Evolutionary conservation across 208 protist species (phyloP).

Genomic region (Trypanosoma brucei): DNA sequence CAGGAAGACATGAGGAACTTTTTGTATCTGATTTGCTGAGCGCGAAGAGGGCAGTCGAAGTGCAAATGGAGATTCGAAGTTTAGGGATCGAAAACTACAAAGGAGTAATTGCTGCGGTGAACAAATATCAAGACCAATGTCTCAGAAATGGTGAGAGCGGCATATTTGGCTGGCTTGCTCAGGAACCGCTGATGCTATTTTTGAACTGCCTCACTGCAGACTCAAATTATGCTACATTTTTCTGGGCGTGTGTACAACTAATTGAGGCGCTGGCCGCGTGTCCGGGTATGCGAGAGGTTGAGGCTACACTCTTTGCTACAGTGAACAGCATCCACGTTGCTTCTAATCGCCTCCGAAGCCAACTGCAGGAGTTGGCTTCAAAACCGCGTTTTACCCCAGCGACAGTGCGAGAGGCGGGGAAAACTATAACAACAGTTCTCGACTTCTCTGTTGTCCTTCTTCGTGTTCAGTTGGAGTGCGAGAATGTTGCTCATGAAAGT

Average conservation of each 20-base stretch:
- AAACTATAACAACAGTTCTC: constrained; percentile 39
- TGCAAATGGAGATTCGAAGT: constrained; percentile 63
- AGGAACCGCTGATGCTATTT: constrained; percentile 68
- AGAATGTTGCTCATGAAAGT: constrained; percentile 75
- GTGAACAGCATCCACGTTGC: constrained; percentile 71
- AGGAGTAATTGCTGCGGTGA: constrained; percentile 65
- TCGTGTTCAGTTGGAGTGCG: constrained; percentile 82
- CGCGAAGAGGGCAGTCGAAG: constrained; percentile 70
- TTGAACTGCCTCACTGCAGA: constrained; percentile 74
- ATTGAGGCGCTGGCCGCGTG: constrained; percentile 74
- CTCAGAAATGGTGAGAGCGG: constrained; percentile 54
- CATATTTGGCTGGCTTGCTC: constrained; percentile 78
- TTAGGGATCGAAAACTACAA: constrained; percentile 59
- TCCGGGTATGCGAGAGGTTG: constrained; percentile 57
- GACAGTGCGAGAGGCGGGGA: constrained; percentile 43
- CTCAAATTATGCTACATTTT: constrained; percentile 85
- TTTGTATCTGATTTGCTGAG: constrained; percentile 59
- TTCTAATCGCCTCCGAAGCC: constrained; percentile 34
- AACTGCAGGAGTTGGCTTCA: constrained; percentile 38
- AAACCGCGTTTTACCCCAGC: constrained; percentile 44
- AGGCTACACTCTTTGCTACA: constrained; percentile 60
- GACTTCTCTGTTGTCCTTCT: constrained; percentile 69
- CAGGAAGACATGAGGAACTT: constrained; percentile 49
- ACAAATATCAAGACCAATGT: constrained; percentile 61
- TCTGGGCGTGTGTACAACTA: constrained; percentile 83